A percentile compares a stretch with the other conserved stretches of the same genome.
Evolutionary conservation across 2,329 filamentous ascomycete genomes (phyloP).

Genomic region (Epichloe elymi): DNA sequence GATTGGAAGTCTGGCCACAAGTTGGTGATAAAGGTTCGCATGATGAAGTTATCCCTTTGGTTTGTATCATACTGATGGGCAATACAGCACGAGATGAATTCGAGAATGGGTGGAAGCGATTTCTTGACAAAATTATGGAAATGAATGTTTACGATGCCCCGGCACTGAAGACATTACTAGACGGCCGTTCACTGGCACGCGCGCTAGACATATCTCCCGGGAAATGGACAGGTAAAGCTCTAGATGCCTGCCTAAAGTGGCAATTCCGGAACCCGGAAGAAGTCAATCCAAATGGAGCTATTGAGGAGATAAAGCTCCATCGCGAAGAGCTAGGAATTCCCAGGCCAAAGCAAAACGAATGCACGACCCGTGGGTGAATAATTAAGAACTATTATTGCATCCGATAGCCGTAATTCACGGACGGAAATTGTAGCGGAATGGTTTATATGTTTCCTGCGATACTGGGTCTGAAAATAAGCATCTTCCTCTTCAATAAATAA

Average conservation of each 20-base stretch:
- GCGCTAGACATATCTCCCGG: slow-evolving; percentile 59
- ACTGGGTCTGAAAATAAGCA: no score
- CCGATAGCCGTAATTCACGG: no score
- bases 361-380: no score
- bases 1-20: slow-evolving; percentile 19
- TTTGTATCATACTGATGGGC: background rate
- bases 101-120: slow-evolving; percentile 36
- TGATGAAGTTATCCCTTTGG: background rate
- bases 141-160: slow-evolving; percentile 45
- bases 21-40: slow-evolving; percentile 18
- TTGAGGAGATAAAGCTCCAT: slow-evolving; percentile 44
- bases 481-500: no score
- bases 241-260: slow-evolving; percentile 76
- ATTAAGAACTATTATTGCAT: no score
- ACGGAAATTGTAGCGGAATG: no score
- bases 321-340: slow-evolving; percentile 37
- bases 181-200: slow-evolving; percentile 60
- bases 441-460: no score
- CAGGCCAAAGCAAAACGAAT: background rate
- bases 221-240: slow-evolving; percentile 69
- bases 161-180: slow-evolving; percentile 50
- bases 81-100: slow-evolving; percentile 30
- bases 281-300: slow-evolving; percentile 42
- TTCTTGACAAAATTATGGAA: slow-evolving; percentile 40
- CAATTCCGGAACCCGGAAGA: slow-evolving; percentile 67